Base-by-base conservation (phyloP, 345 rosid genomes). In the Litchi chinensis region DNA sequence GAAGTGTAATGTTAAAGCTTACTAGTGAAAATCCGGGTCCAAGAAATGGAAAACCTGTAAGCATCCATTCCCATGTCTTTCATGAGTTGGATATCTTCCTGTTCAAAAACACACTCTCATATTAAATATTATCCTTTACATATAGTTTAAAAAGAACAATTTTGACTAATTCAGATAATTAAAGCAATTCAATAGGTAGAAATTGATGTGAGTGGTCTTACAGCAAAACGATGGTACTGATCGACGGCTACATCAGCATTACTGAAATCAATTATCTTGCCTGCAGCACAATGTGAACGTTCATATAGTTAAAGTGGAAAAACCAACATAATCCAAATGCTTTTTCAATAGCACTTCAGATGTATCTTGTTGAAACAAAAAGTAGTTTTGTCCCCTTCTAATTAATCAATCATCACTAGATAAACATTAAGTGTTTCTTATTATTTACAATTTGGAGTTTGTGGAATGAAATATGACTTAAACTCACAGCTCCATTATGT, bases 21-120 rank as follows among this genome's bases (percentile, higher is more conserved):
- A 94, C 99, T 85, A 5, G 98, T 95, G 80, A 87, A 96, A 76
- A 96, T 93, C 56, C 99, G 90, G 57, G 97, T n/a, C 98, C 99
- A 96, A 1, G 99, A 90, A 68, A 96, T 90, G 9, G 99, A 96
- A 76, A 96, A 92, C 79, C 98, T 78, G 26, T 90, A 94, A 73
- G 99, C 91, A 80, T 96, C 99, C 97, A 94, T 88, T 28, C 99
- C 97, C 94, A 96, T 87, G 75, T 93, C 91, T 86, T 96, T 96
- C 97, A 96, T 96, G 7, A 91, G 92, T 63, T 90, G 89, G 74
- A 96, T 83, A 86, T 96, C 99, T 79, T 93, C 98, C 97, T 93
- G 88, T 80, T 85, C 74, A 52, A 65, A 68, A 74, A 13, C 52
- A 24, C 37, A 63, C 0, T 46, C 16, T 28, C 22, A 41, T 8